Evolutionary conservation across 495 filamentous ascomycete species (phyloP), one percentile per base, ranked within the genome.

Genomic region (Podospora tetraspora): DNA sequence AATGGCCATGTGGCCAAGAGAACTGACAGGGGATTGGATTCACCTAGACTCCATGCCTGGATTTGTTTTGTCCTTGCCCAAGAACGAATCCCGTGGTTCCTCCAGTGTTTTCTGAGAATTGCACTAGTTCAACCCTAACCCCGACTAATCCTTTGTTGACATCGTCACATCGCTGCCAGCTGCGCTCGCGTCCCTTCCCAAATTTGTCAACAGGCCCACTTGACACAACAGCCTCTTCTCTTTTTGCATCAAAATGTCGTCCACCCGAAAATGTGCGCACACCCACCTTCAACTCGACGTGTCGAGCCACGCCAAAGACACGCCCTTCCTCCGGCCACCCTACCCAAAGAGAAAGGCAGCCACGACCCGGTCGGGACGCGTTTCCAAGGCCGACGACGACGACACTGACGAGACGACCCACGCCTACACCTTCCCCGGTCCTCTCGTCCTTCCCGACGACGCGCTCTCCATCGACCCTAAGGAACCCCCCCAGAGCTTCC

Each of bases 371-470:
- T 37, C 62, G 59, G 32, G 32, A n/a, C 67, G 57, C 65, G 29
- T 66, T 22, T 27, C 24, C 25, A 57, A 66, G 11, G 4, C 30
- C 16, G 11, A 6, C 4, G 11, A 19, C 10, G 56, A 32, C 27
- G 13, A 27, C 0, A 43, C 71, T 43, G 34, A 43, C 13, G 34
- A 43, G 34, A 43, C 34, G 27, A 7, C 29, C 12, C 25, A 60
- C 5, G 69, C 69, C 10, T 66, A 62, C 25, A 73, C 79, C 5
- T 91, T 89, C 72, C 89, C 86, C 0, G 87, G 80, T 0, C 88
- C 88, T 0, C 74, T 91, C 13, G 73, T 90, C 1, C 76, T 91
- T 0, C 89, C 89, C 1, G 78, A 77, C 8, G 88, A 91, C 72
- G 84, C 87, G 27, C 82, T 91, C 1, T 76, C 82, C 4, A 71